phyloP scores from a whole-genome alignment of 2,329 filamentous ascomycete species.

The Fusarium sulawesiense region DNA sequence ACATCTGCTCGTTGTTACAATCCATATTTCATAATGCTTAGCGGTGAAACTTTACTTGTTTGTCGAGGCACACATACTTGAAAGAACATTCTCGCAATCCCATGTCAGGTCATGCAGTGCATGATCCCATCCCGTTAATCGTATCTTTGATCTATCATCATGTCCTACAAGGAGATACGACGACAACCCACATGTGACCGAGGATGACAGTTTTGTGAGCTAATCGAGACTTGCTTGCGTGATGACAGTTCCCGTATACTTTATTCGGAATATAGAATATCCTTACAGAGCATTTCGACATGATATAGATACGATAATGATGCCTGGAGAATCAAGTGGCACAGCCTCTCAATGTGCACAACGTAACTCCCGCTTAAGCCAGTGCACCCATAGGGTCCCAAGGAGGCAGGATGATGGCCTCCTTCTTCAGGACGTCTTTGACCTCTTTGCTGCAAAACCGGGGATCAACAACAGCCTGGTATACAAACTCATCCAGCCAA shows the following conservation, averaged over 20 bases:
- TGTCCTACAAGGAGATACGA: neutral
- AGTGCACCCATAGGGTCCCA: slow-evolving; percentile 86
- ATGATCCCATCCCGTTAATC: slow-evolving; percentile 12
- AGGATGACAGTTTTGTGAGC: neutral
- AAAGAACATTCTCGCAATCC: slow-evolving; percentile 10
- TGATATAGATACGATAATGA: neutral
- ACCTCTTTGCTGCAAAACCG: slow-evolving; percentile 73
- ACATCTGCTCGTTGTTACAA: slow-evolving; percentile 27
- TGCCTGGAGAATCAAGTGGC: neutral
- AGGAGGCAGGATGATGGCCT: slow-evolving; percentile 76
- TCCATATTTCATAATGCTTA: slow-evolving; percentile 7
- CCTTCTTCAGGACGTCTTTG: slow-evolving; percentile 74
- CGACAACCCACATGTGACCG: slow-evolving; percentile 4
- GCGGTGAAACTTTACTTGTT: slow-evolving; percentile 11
- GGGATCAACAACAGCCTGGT: slow-evolving; percentile 86
- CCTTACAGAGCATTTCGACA: neutral
- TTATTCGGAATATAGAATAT: neutral
- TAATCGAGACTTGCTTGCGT: neutral
- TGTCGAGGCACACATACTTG: slow-evolving; percentile 1
- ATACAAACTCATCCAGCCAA: slow-evolving; percentile 85
- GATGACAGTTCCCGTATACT: neutral
- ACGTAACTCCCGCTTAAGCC: slow-evolving; percentile 58
- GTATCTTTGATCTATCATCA: slow-evolving; percentile 10
- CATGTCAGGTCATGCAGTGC: slow-evolving; percentile 20
- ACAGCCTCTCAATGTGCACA: neutral